phyloP scores from a whole-genome alignment of 257 asterid species.

The Rhazya stricta region DNA sequence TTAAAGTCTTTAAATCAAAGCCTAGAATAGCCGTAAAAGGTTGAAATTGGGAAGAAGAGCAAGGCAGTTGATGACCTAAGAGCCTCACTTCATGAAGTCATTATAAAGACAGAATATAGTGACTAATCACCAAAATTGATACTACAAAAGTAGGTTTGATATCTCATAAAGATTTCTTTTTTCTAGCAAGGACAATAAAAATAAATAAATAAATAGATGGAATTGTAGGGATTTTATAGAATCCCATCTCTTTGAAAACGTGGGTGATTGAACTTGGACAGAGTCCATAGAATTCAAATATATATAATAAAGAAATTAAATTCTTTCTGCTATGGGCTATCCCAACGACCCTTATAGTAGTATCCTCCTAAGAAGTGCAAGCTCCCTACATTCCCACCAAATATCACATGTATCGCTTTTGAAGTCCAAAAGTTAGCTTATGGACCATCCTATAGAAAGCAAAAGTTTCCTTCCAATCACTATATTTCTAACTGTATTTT shows the following conservation, averaged over 20 bases:
- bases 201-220: conserved; percentile 7
- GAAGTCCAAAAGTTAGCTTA: conserved; percentile 2
- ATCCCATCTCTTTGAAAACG: conserved; percentile 40
- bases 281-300: conserved; percentile 18
- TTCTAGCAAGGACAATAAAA: conserved; percentile 5
- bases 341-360: conserved; percentile 16
- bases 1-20: no score
- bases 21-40: neutral
- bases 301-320: conserved; percentile 11
- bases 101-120: neutral
- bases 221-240: conserved; percentile 24
- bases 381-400: conserved; percentile 8
- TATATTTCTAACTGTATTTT: neutral
- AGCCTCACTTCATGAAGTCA: conserved; percentile 18
- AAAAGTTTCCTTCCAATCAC: neutral
- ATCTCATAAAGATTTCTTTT: neutral
- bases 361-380: neutral
- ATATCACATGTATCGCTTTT: neutral
- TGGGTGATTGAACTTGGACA: conserved; percentile 36
- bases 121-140: neutral
- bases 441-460: conserved; percentile 2
- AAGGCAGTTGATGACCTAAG: conserved; percentile 4
- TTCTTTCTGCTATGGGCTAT: conserved; percentile 4
- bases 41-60: conserved; percentile 15
- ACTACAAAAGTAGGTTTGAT: neutral